These are phyloP conservation scores for Sporothrix luriei DNA, from an alignment of 2,329 filamentous ascomycete species.

Conservation along the genomic window DNA sequence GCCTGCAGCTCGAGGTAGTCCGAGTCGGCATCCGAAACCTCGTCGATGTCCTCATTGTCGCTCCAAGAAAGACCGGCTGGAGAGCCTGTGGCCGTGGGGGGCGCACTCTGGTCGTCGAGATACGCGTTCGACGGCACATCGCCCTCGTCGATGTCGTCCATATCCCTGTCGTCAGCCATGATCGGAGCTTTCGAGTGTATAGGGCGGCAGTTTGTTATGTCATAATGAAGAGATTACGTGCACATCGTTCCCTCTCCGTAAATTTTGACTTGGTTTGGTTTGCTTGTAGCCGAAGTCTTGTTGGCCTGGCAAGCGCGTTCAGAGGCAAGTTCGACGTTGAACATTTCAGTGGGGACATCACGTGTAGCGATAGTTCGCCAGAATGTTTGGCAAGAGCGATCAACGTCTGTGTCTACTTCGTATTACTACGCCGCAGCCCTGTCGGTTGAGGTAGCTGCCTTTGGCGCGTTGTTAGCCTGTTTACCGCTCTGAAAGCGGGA, in stretches of 20 bases:
- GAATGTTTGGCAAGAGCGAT: slow-evolving; percentile 4
- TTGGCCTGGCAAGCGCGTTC: not conserved
- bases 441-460: slow-evolving; percentile 1
- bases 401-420: too few species aligned
- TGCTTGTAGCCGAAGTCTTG: not conserved
- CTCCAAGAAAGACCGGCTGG: slow-evolving; percentile 30
- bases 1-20: slow-evolving; percentile 48
- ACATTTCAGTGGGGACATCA: slow-evolving; percentile 19
- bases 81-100: not conserved
- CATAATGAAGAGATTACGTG: not conserved
- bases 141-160: slow-evolving; percentile 21
- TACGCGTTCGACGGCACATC: slow-evolving; percentile 34
- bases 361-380: slow-evolving; percentile 10
- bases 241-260: not conserved
- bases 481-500: slow-evolving; percentile 1
- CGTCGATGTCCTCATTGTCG: slow-evolving; percentile 29
- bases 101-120: not conserved
- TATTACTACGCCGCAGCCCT: not conserved
- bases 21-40: slow-evolving; percentile 47
- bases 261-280: not conserved
- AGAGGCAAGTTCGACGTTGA: slow-evolving; percentile 3
- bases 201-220: not conserved
- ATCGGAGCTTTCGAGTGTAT: not conserved
- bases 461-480: slow-evolving; percentile 10
- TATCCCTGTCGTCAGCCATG: slow-evolving; percentile 23